Evolutionary conservation across 2,329 filamentous ascomycete genomes (phyloP), one percentile per base, ranked within the genome.

Genomic region (Chrysoporthe puriensis): DNA sequence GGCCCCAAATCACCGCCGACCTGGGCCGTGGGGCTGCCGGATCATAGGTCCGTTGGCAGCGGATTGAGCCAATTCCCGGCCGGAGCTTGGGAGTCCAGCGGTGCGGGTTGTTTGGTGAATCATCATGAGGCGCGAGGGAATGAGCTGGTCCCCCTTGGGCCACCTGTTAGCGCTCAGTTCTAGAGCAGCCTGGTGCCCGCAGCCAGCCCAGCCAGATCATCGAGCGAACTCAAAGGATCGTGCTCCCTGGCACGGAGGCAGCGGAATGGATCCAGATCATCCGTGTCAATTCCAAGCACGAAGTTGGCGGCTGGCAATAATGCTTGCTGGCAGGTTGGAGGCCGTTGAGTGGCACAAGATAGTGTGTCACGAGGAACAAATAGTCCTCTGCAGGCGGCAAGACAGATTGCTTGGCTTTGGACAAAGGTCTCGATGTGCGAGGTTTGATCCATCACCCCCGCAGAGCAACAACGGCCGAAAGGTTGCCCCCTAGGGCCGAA

Each of bases 21-120:
- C 44, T 62, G 26, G 32, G 21, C 16, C 21, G 57, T 46, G 57
- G 57, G 57, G 50, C 67, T 50, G 64, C 61, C 59, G 64, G 40
- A 43, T 59, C 60, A 40, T 36, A 36, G 32, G 42, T 42, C 40
- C 26, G 57, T 62, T 57, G 60, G 46, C 61, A 52, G 34, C 60
- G 36, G 9, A 5, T 7, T 34, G 26, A 5, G 16, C 16, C 59
- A 48, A 48, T 36, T 57, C 26, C 32, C 8, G 21, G 32, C 21
- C 21, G 32, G 21, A 34, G 21, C 6, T 2, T 36, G 26, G 26
- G 54, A 34, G 4, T 48, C 2, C 18, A 8, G 5, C 21, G 26
- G 9, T 21, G 3, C 13, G 26, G 36, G 59, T 46, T 42, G 40
- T 14, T 26, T 26, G 8, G 5, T 52, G 11, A 13, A 14, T 16